A percentile compares a stretch with the other conserved stretches of the same genome.
Evolutionary conservation across 1,284 basidiomycete genomes (phyloP).

Genomic region (Stygiomarasmius scandens): DNA sequence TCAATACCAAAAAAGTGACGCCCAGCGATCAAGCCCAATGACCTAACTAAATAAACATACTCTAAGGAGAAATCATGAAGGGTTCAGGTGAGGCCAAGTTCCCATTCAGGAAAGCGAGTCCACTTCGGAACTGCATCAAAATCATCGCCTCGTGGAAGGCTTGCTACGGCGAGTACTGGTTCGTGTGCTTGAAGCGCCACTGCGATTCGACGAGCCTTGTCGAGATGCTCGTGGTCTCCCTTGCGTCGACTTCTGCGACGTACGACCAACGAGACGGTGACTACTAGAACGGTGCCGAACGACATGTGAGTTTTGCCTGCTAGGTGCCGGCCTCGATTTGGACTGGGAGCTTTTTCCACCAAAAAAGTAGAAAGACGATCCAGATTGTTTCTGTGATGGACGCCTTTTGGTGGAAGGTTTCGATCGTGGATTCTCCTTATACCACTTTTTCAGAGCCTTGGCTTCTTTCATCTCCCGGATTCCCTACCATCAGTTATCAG

Average conservation of each 20-base stretch:
- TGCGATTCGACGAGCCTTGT: neutral
- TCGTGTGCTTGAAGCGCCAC: neutral
- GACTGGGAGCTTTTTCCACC: neutral
- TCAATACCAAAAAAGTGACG: neutral
- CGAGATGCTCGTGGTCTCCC: neutral
- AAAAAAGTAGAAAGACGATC: constrained; percentile 9
- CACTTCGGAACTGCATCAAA: no score
- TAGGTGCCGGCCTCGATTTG: neutral
- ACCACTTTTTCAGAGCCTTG: constrained; percentile 24
- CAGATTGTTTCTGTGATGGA: neutral
- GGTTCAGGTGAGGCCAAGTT: no score
- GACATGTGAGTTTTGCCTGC: neutral
- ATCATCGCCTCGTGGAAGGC: neutral
- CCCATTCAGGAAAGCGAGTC: no score
- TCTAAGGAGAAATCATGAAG: no score
- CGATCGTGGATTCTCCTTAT: constrained; percentile 7
- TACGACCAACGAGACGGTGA: constrained; percentile 13
- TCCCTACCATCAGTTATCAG: constrained; percentile 24
- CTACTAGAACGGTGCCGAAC: constrained; percentile 7
- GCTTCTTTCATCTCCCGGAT: constrained; percentile 61
- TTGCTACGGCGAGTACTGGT: neutral
- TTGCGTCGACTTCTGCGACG: constrained; percentile 6
- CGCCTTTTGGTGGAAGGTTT: neutral
- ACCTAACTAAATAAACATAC: neutral
- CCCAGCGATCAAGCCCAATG: neutral